Evolutionary conservation across 2,329 filamentous ascomycete genomes (phyloP).

Genomic region (Sclerotinia trifoliorum): DNA sequence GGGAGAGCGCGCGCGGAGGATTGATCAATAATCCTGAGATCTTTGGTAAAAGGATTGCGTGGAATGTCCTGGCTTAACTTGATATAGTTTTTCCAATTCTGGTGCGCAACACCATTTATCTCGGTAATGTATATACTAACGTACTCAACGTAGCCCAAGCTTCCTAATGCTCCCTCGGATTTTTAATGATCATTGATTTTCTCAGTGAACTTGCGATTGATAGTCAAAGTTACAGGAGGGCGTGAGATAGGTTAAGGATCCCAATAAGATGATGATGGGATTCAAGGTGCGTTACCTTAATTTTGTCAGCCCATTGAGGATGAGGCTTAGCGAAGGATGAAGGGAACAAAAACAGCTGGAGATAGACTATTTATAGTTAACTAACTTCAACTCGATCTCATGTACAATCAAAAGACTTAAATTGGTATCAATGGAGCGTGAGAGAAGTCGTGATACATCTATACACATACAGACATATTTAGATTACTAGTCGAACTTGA

Average conservation of each 20-base stretch:
- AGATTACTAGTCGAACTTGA: no score
- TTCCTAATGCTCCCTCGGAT: background rate
- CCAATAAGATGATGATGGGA: background rate
- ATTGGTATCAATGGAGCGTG: no score
- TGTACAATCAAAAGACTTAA: background rate
- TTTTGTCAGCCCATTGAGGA: background rate
- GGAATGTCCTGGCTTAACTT: background rate
- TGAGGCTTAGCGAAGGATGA: slow-evolving; percentile 4
- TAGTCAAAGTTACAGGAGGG: background rate
- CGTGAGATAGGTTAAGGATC: background rate
- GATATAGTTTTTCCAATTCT: background rate
- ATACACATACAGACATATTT: no score
- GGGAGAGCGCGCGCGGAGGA: background rate
- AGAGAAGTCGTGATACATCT: no score
- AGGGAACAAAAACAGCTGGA: background rate
- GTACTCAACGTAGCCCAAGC: background rate
- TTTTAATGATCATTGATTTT: background rate
- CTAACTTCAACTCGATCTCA: background rate
- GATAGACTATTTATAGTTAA: background rate
- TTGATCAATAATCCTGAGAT: background rate
- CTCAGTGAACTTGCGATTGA: background rate
- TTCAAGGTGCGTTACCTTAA: background rate
- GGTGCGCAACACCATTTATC: background rate
- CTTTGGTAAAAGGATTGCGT: background rate
- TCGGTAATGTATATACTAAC: background rate